Conservation (phyloP, 306 rosid species). For the Inga leiocalycina region DNA sequence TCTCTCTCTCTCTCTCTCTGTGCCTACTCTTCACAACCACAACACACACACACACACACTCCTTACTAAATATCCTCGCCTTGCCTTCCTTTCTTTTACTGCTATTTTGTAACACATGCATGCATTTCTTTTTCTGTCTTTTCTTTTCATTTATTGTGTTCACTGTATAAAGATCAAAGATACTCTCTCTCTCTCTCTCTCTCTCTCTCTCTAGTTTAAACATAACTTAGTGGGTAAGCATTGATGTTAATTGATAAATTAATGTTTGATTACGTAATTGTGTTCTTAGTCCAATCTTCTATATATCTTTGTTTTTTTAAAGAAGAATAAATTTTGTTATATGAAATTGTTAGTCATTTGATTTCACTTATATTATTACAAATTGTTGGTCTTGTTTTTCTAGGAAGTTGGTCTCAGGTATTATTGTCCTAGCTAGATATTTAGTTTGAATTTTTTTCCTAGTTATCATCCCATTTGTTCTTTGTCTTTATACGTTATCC, state of each 20-base stretch:
- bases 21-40: conserved; percentile 10
- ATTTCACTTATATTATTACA: background rate
- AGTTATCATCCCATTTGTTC: background rate
- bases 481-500: background rate
- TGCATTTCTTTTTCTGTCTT: background rate
- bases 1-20: background rate
- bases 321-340: background rate
- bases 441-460: no score
- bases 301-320: background rate
- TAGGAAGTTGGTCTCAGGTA: background rate
- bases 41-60: background rate
- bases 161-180: background rate
- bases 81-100: background rate
- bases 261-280: background rate
- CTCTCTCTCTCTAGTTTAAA: background rate
- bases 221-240: conserved; percentile 17
- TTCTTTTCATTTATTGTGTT: background rate
- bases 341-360: background rate
- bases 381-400: background rate
- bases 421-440: background rate
- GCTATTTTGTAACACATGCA: background rate
- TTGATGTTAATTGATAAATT: background rate
- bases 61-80: background rate
- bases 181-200: background rate
- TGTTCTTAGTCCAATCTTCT: background rate